Evolutionary conservation across 805 yeast genomes (phyloP).

Genomic region (Phaffomyces opuntiae): DNA sequence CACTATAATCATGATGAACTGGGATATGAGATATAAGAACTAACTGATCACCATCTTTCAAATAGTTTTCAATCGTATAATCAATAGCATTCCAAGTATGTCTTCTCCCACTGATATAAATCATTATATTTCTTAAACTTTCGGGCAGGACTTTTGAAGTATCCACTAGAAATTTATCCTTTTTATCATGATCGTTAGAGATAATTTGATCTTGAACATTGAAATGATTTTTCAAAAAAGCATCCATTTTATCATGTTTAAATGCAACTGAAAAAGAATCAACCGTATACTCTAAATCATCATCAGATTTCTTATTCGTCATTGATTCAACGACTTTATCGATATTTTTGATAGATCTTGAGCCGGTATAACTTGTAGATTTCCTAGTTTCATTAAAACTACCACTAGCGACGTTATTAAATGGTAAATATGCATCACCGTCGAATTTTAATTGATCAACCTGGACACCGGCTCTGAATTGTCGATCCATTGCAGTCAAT

Average conservation of each 20-base stretch:
- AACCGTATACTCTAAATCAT: conserved; percentile 6
- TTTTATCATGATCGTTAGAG: too few relatives aligned
- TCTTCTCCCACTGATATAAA: conserved; percentile 45
- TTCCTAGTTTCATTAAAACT: background rate
- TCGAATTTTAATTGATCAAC: conserved; percentile 18
- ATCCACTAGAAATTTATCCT: too few relatives aligned
- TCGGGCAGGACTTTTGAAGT: conserved; percentile 8
- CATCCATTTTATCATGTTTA: conserved; percentile 15
- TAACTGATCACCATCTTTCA: conserved; percentile 22
- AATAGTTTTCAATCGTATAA: conserved; percentile 15
- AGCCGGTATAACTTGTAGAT: background rate
- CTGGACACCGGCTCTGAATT: conserved; percentile 16
- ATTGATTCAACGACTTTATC: conserved; percentile 13
- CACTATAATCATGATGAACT: too few relatives aligned
- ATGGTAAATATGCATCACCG: conserved; percentile 20
- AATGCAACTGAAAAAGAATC: conserved; percentile 15
- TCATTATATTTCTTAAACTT: conserved; percentile 17
- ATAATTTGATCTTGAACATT: background rate
- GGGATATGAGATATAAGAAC: conserved; percentile 17
- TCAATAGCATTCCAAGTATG: conserved; percentile 34
- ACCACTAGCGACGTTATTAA: background rate
- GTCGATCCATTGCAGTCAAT: conserved; percentile 20
- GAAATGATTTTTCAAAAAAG: conserved; percentile 7
- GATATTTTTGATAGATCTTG: conserved; percentile 13
- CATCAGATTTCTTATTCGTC: conserved; percentile 5